These are phyloP conservation scores for Ampelomyces quisqualis DNA, from an alignment of 2,329 filamentous ascomycete genomes.

Conservation along the genomic window DNA sequence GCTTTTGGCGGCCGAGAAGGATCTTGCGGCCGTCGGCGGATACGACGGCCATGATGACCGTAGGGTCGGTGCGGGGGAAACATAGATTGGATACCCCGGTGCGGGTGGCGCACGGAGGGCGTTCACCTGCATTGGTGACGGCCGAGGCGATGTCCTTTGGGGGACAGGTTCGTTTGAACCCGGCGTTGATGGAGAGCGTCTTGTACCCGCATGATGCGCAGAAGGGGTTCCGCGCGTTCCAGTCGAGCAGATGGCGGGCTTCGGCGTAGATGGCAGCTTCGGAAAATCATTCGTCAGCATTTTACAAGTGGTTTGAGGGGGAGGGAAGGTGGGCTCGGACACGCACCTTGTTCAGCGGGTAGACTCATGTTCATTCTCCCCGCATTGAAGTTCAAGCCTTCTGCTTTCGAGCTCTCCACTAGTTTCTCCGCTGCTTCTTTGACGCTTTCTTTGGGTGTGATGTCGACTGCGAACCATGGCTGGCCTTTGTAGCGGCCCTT, in stretches of 20 bases:
- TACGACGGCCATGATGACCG: slow-evolving; percentile 91
- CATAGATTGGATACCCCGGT: slow-evolving; percentile 84
- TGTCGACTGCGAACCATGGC: slow-evolving; percentile 87
- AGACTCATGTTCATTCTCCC: slow-evolving; percentile 65
- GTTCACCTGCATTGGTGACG: slow-evolving; percentile 48
- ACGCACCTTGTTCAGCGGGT: slow-evolving; percentile 61
- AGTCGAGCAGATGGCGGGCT: slow-evolving; percentile 84
- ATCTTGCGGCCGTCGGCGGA: slow-evolving; percentile 75
- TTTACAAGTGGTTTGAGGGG: neutral
- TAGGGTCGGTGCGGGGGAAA: slow-evolving; percentile 91
- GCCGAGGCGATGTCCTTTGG: slow-evolving; percentile 63
- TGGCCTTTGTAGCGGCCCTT: slow-evolving; percentile 71
- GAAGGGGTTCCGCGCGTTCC: slow-evolving; percentile 91
- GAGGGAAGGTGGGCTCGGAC: neutral
- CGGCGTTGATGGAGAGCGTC: slow-evolving; percentile 76
- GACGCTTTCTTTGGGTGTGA: slow-evolving; percentile 69
- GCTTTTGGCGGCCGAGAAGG: slow-evolving; percentile 80
- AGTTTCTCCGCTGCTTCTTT: slow-evolving; percentile 64
- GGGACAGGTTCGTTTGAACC: slow-evolving; percentile 78
- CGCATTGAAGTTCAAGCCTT: slow-evolving; percentile 65
- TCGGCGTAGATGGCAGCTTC: slow-evolving; percentile 87
- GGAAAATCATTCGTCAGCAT: neutral
- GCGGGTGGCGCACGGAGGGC: slow-evolving; percentile 75
- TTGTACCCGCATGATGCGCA: slow-evolving; percentile 84
- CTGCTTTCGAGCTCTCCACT: slow-evolving; percentile 59